phyloP scores from a whole-genome alignment of 352 stramenopile species.

The Plasmopara muralis region DNA sequence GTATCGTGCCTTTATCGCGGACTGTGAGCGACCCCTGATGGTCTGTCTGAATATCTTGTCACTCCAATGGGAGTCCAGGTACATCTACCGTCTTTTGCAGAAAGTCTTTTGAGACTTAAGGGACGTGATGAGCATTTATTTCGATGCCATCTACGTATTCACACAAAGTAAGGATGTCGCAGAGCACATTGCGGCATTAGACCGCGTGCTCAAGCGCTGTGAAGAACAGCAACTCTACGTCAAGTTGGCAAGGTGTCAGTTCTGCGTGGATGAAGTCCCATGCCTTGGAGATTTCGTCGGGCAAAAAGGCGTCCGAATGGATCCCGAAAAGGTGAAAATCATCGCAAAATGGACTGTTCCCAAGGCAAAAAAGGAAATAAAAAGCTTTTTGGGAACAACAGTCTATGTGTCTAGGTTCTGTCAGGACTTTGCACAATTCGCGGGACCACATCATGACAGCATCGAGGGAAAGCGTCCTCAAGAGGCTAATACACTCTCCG shows the following conservation, averaged over 20 bases:
- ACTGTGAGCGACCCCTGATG: too few species aligned
- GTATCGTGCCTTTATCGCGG: background rate
- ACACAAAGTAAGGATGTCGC: background rate
- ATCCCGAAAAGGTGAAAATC: constrained; percentile 7
- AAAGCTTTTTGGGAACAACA: background rate
- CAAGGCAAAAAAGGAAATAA: too few species aligned
- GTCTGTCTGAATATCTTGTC: too few species aligned
- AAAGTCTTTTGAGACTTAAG: background rate
- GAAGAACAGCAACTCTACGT: constrained; percentile 5
- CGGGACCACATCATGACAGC: constrained; percentile 2
- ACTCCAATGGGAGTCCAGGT: too few species aligned
- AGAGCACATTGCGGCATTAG: constrained; percentile 3
- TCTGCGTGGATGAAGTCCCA: constrained; percentile 2
- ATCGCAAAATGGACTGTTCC: constrained; percentile 1
- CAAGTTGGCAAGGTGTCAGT: constrained; percentile 5
- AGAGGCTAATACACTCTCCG: background rate
- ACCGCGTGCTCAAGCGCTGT: constrained; percentile 2
- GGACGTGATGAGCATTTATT: constrained; percentile 7
- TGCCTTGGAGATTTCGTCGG: constrained; percentile 2
- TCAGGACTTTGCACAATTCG: constrained; percentile 1
- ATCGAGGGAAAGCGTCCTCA: constrained; percentile 1
- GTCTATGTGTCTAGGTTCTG: constrained; percentile 1
- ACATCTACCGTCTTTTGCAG: background rate
- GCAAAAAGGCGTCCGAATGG: constrained; percentile 1
- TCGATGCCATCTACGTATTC: constrained; percentile 7